phyloP scores from a whole-genome alignment of 805 yeast genomes.

The Ascoidea tarda region DNA sequence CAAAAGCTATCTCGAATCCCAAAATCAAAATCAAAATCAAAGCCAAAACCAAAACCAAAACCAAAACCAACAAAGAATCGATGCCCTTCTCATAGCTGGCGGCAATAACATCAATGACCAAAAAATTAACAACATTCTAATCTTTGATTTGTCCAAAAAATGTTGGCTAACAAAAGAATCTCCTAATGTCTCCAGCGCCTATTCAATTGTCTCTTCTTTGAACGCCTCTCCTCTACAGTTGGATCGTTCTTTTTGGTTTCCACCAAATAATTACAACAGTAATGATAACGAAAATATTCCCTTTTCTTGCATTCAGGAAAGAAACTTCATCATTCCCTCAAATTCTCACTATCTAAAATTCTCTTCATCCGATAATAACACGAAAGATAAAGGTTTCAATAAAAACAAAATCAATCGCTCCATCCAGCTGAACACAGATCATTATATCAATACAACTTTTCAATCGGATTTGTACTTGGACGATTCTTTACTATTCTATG shows the following conservation, averaged over 20 bases:
- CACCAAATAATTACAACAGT: too few species aligned
- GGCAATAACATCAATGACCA: slow-evolving; percentile 27
- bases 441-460: neutral
- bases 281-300: neutral
- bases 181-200: slow-evolving; percentile 1
- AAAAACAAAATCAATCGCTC: too few species aligned
- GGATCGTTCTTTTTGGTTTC: neutral
- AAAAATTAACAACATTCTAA: slow-evolving; percentile 20
- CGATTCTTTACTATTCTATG: slow-evolving; percentile 9
- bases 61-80: slow-evolving; percentile 20
- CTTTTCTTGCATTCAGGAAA: slow-evolving; percentile 6
- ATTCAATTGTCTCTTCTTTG: slow-evolving; percentile 2
- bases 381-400: too few species aligned
- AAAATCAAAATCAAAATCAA: too few species aligned
- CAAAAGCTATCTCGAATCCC: too few species aligned
- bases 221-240: neutral
- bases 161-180: slow-evolving; percentile 11
- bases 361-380: slow-evolving; percentile 2
- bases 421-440: neutral
- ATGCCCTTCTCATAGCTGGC: slow-evolving; percentile 38
- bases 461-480: slow-evolving; percentile 4
- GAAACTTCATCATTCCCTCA: slow-evolving; percentile 12
- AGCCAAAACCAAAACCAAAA: slow-evolving; percentile 13
- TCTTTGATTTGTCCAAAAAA: slow-evolving; percentile 31
- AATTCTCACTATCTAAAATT: slow-evolving; percentile 3